phyloP scores from a whole-genome alignment of 140 eudicot genomes.

The Erigeron philadelphicus region DNA sequence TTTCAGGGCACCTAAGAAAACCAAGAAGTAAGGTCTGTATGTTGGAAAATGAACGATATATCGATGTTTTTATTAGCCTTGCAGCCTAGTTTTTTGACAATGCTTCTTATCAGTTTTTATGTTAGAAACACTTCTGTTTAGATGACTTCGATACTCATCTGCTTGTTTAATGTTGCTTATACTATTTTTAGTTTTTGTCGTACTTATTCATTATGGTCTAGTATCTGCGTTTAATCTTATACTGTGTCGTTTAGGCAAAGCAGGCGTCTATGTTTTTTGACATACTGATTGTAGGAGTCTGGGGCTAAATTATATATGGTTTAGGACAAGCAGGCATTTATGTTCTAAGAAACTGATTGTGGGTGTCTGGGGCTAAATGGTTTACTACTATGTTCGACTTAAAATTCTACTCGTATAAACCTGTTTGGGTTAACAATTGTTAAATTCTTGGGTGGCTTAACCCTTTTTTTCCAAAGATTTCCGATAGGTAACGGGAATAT shows the following conservation, averaged over 20 bases:
- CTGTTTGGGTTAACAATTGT: no score
- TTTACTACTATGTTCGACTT: no score
- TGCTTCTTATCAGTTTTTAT: slow-evolving; percentile 10
- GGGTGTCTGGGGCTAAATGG: no score
- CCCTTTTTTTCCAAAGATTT: no score
- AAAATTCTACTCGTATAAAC: no score
- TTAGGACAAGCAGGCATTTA: background rate
- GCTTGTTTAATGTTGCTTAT: slow-evolving; percentile 29
- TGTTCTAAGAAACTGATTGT: no score
- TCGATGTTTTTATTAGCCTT: slow-evolving; percentile 15
- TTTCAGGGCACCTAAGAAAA: slow-evolving; percentile 34
- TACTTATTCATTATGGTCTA: background rate
- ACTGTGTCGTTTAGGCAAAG: background rate
- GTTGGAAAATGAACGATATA: slow-evolving; percentile 23
- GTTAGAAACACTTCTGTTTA: slow-evolving; percentile 20
- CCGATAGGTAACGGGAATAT: no score
- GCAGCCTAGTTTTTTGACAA: slow-evolving; percentile 32
- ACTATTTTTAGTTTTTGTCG: slow-evolving; percentile 6
- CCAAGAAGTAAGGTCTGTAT: slow-evolving; percentile 34
- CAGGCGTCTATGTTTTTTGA: no score
- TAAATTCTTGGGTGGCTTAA: no score
- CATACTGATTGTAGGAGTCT: no score
- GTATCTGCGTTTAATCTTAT: background rate
- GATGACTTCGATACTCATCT: slow-evolving; percentile 20
- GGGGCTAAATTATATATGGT: no score